phyloP scores from a whole-genome alignment of 805 yeast species.

The Vanderwaltozyma tropicalis region DNA sequence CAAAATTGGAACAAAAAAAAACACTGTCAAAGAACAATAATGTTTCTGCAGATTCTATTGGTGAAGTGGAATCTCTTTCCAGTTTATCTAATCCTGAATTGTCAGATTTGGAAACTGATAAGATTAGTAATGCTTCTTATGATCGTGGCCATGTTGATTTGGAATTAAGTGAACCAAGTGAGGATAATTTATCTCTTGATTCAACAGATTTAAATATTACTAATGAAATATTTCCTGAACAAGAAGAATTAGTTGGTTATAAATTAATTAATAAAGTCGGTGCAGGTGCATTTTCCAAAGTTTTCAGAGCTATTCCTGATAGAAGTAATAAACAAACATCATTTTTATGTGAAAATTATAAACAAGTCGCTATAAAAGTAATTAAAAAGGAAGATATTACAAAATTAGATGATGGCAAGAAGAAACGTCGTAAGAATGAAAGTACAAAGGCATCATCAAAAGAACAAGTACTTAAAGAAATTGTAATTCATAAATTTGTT shows the following conservation, averaged over 20 bases:
- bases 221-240: constrained; percentile 23
- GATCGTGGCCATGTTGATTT: neutral
- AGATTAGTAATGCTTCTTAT: neutral
- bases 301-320: constrained; percentile 46
- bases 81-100: neutral
- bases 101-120: neutral
- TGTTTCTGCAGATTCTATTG: too few relatives aligned
- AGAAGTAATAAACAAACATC: constrained; percentile 6
- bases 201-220: constrained; percentile 1
- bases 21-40: too few relatives aligned
- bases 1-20: too few relatives aligned
- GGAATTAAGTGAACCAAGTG: neutral
- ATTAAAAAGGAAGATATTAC: constrained; percentile 65
- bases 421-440: constrained; percentile 7
- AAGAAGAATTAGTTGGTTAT: constrained; percentile 29
- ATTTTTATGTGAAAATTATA: constrained; percentile 9
- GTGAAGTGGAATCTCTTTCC: neutral
- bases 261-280: constrained; percentile 45
- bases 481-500: constrained; percentile 55
- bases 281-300: constrained; percentile 74
- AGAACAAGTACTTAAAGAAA: constrained; percentile 70
- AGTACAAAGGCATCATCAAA: constrained; percentile 19
- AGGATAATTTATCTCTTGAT: neutral
- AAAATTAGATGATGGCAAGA: constrained; percentile 28
- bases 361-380: constrained; percentile 41